These are phyloP conservation scores for Didymella segeticola DNA, from an alignment of 2,329 filamentous ascomycete genomes.

Conservation along the genomic window DNA sequence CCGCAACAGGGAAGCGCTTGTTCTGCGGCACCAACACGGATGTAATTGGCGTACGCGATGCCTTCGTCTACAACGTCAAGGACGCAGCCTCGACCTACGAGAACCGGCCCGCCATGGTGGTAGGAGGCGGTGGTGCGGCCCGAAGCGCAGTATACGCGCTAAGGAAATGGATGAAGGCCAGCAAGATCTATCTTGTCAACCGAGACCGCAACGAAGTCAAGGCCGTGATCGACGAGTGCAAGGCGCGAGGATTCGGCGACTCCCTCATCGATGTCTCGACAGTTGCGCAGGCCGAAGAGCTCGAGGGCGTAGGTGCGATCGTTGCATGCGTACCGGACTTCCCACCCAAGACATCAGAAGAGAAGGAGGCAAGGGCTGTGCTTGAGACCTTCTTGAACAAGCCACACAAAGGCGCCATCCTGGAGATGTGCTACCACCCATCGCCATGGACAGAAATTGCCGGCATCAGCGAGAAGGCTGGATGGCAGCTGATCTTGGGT, in stretches of 20 bases:
- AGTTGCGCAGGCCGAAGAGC: slow-evolving; percentile 62
- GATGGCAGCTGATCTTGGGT: slow-evolving; percentile 77
- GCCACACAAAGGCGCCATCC: slow-evolving; percentile 68
- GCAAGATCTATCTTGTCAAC: slow-evolving; percentile 77
- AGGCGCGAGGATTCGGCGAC: slow-evolving; percentile 63
- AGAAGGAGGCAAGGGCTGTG: slow-evolving; percentile 66
- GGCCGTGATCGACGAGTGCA: slow-evolving; percentile 70
- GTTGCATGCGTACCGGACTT: slow-evolving; percentile 79
- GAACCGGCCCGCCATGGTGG: slow-evolving; percentile 70
- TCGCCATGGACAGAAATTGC: slow-evolving; percentile 68
- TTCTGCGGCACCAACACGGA: slow-evolving; percentile 82
- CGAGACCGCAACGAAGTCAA: slow-evolving; percentile 71
- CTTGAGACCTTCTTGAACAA: slow-evolving; percentile 58
- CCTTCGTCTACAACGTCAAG: slow-evolving; percentile 61
- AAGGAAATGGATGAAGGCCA: slow-evolving; percentile 70
- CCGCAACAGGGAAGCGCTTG: slow-evolving; percentile 55
- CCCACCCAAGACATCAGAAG: slow-evolving; percentile 67
- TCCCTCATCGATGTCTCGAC: slow-evolving; percentile 67
- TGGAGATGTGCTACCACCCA: slow-evolving; percentile 87
- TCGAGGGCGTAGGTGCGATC: slow-evolving; percentile 69
- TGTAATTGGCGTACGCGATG: slow-evolving; percentile 76
- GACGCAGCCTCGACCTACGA: slow-evolving; percentile 59
- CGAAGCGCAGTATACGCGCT: slow-evolving; percentile 79
- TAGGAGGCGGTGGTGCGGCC: slow-evolving; percentile 79
- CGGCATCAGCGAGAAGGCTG: slow-evolving; percentile 63